phyloP scores from a whole-genome alignment of 1,284 basidiomycete genomes.

The Meira miltonrushii region DNA sequence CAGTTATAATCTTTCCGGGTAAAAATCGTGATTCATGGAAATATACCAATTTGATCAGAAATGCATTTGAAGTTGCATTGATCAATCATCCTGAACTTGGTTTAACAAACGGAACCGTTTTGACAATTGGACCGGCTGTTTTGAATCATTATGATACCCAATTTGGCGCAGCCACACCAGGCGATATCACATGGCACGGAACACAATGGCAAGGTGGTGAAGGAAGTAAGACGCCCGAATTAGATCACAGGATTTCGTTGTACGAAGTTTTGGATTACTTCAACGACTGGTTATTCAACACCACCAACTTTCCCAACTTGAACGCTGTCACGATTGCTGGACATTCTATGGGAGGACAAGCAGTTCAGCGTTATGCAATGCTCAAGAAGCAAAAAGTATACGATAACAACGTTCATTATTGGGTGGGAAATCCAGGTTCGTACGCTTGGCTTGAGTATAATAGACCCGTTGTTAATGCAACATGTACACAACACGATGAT shows the following conservation, averaged over 20 bases:
- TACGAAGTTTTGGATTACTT: slow-evolving; percentile 39
- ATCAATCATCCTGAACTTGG: slow-evolving; percentile 9
- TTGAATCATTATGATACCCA: slow-evolving; percentile 32
- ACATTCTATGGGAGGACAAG: slow-evolving; percentile 47
- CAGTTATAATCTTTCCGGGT: slow-evolving; percentile 42
- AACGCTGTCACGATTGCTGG: slow-evolving; percentile 36
- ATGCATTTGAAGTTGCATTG: slow-evolving; percentile 20
- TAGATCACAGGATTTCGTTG: slow-evolving; percentile 20
- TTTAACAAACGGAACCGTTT: slow-evolving; percentile 20
- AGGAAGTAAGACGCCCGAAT: slow-evolving; percentile 20
- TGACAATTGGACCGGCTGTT: slow-evolving; percentile 38
- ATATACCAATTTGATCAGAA: slow-evolving; percentile 37
- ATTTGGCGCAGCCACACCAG: slow-evolving; percentile 22
- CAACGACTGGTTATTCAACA: slow-evolving; percentile 36
- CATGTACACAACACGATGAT: slow-evolving; percentile 20
- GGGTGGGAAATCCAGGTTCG: slow-evolving; percentile 44
- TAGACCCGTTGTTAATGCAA: slow-evolving; percentile 21
- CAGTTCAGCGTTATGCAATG: slow-evolving; percentile 35
- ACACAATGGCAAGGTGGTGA: slow-evolving; percentile 41
- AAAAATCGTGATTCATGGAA: slow-evolving; percentile 48
- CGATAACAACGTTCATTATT: slow-evolving; percentile 23
- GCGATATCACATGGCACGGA: slow-evolving; percentile 36
- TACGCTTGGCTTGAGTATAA: slow-evolving; percentile 31
- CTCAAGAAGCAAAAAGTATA: slow-evolving; percentile 23
- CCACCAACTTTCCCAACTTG: slow-evolving; percentile 30